Conservation (phyloP, 805 yeast species). For the Ogataea pilisensis region DNA sequence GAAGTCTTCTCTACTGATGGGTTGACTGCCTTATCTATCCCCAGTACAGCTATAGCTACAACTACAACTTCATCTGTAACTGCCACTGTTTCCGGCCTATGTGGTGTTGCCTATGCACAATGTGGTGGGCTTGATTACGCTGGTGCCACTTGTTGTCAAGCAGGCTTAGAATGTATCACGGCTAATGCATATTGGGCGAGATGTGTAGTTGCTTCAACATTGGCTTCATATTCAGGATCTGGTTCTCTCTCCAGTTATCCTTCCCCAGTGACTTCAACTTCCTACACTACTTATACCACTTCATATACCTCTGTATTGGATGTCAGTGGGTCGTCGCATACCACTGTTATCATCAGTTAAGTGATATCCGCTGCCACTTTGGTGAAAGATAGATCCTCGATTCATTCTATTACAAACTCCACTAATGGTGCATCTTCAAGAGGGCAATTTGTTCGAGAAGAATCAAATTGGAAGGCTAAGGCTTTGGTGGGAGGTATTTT, state of each 20-base stretch:
- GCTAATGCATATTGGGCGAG: conserved; percentile 29
- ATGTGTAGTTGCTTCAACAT: conserved; percentile 25
- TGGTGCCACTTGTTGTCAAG: conserved; percentile 27
- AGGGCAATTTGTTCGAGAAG: conserved; percentile 4
- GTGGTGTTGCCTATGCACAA: conserved; percentile 28
- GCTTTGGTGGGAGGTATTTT: conserved; percentile 18
- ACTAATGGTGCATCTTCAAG: conserved; percentile 15
- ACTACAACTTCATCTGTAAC: conserved; percentile 6
- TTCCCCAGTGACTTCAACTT: conserved; percentile 7
- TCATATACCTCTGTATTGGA: conserved; percentile 6
- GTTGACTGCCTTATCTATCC: not conserved
- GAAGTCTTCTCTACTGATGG: not conserved
- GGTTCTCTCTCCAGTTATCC: not conserved
- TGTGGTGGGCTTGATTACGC: conserved; percentile 28
- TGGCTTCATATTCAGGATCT: conserved; percentile 4
- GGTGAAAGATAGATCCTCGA: conserved; percentile 16
- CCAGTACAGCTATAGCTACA: conserved; percentile 7
- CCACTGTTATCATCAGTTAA: conserved; percentile 9
- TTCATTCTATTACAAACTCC: conserved; percentile 13
- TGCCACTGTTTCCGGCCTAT: conserved; percentile 9
- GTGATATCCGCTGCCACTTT: conserved; percentile 13
- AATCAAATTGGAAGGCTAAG: conserved; percentile 19
- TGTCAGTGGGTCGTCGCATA: conserved; percentile 12
- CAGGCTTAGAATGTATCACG: conserved; percentile 20
- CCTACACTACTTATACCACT: conserved; percentile 14